Base-by-base conservation (phyloP, 495 filamentous ascomycete genomes). In the Niebla homalea region DNA sequence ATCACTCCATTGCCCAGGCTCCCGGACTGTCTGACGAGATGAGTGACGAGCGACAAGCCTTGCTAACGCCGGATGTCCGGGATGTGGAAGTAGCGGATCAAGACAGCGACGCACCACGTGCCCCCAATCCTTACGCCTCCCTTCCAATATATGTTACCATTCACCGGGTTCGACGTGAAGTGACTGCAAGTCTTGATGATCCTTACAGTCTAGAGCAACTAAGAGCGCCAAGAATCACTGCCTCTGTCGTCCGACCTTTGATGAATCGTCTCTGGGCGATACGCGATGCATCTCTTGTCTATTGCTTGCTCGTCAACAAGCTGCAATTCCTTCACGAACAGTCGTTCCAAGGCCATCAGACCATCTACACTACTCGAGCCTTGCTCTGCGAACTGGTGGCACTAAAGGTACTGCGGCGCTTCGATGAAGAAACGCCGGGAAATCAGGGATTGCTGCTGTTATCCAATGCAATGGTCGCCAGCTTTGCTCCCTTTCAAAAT, bases 241-340 rank as follows among this genome's bases (percentile, higher is more conserved):
- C 80, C n/a, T 69, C 75, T 4, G 75, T 85, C 25, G 76, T 85
- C 4, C 71, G 81, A 45, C 81, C 83, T 5, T 62, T 85, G 16
- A 79, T 87, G 18, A 79, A 85, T 58, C 80, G 78, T 52, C 67
- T 85, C 3, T 85, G 83, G 58, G 77, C 81, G 52, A 68, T 72
- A 42, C 68, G 82, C 43, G 83, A 87, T 61, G 76, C 84, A 36
- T 85, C 81, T 2, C 74, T 83, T 36, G 76, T 81, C 8, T 87
- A 85, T 61, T 85, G 80, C 57, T 70, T 87, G 36, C 72, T 87
- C 10, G 82, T 86, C 49, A 87, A 87, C 59, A 69, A 80, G 23
- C 70, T 74, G 3, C 78, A 83, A 51, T 87, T 87, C 60, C 67
- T 83, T 14, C 67, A 74, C 36, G 80, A 85, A 56, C 83, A 85